Percentiles rank a stretch among this genome's conserved stretches.
Evolutionary conservation across 2,329 filamentous ascomycete species (phyloP).

Genomic region (Alternaria brassicicola): DNA sequence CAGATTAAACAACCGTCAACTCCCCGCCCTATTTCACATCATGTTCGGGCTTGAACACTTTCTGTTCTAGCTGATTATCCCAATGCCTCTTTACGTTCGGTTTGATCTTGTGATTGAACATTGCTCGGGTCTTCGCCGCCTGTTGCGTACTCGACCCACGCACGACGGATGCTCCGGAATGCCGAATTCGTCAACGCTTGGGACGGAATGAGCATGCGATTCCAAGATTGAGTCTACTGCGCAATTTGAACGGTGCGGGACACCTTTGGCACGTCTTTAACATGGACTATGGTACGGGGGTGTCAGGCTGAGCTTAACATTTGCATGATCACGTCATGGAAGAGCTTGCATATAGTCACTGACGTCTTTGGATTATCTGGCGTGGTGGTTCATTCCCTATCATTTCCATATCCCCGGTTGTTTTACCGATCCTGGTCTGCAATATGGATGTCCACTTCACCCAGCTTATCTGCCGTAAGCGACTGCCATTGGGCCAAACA

Average conservation of each 20-base stretch:
- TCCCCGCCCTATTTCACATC: neutral
- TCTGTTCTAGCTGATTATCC: neutral
- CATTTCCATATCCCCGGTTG: slow-evolving; percentile 8
- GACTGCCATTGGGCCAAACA: slow-evolving; percentile 1
- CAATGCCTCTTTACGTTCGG: neutral
- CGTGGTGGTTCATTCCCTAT: neutral
- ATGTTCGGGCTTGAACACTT: neutral
- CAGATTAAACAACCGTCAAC: neutral
- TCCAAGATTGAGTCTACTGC: too few species aligned
- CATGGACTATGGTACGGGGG: too few species aligned
- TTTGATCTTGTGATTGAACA: neutral
- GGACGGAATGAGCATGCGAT: too few species aligned
- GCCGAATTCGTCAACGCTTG: too few species aligned
- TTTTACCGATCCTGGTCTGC: slow-evolving; percentile 3
- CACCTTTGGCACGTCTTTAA: too few species aligned
- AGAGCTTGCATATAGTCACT: neutral
- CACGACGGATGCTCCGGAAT: too few species aligned
- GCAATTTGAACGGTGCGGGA: too few species aligned
- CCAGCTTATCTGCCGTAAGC: slow-evolving; percentile 4
- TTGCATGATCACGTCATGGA: neutral
- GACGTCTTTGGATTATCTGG: neutral
- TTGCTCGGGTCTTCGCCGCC: neutral
- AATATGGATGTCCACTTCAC: slow-evolving; percentile 6
- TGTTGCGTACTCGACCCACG: too few species aligned
- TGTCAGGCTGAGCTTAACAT: neutral